Evolutionary conservation across 2,329 filamentous ascomycete species (phyloP).

Genomic region (Orbilia quercus): DNA sequence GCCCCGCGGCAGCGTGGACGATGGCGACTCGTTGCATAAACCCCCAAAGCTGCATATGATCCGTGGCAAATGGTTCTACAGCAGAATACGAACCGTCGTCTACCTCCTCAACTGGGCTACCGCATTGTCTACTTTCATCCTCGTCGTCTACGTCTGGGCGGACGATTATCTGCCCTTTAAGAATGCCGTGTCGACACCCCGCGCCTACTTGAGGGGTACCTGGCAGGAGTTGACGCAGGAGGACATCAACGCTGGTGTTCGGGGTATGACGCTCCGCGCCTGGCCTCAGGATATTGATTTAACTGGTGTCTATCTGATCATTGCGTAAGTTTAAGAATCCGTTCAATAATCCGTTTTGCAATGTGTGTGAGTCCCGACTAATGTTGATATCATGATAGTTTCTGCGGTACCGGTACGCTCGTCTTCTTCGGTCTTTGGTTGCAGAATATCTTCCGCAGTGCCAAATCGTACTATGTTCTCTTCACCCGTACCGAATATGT

Average conservation of each 20-base stretch:
- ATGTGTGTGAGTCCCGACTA: not conserved
- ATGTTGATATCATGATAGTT: constrained; percentile 32
- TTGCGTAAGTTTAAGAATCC: constrained; percentile 50
- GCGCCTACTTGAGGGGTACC: constrained; percentile 37
- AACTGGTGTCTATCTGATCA: constrained; percentile 54
- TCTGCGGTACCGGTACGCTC: constrained; percentile 49
- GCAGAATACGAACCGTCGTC: constrained; percentile 42
- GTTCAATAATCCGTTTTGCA: not conserved
- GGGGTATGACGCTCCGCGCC: constrained; percentile 48
- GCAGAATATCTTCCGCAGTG: constrained; percentile 53
- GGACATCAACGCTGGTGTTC: constrained; percentile 27
- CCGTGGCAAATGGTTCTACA: constrained; percentile 55
- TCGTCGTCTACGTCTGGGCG: constrained; percentile 45
- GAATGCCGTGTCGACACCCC: constrained; percentile 30
- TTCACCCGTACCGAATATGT: constrained; percentile 54
- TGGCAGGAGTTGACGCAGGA: constrained; percentile 48
- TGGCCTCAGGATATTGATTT: constrained; percentile 53
- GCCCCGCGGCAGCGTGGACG: constrained; percentile 45
- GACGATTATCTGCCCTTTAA: constrained; percentile 48
- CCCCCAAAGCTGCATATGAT: constrained; percentile 53
- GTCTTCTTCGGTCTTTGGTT: constrained; percentile 56
- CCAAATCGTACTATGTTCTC: constrained; percentile 53
- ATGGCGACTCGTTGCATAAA: constrained; percentile 43
- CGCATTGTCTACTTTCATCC: constrained; percentile 38
- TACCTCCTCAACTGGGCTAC: constrained; percentile 48